Percentiles rank a stretch among this genome's conserved stretches.
Evolutionary conservation across 306 rosid genomes (phyloP).

Genomic region (Arachis stenosperma): DNA sequence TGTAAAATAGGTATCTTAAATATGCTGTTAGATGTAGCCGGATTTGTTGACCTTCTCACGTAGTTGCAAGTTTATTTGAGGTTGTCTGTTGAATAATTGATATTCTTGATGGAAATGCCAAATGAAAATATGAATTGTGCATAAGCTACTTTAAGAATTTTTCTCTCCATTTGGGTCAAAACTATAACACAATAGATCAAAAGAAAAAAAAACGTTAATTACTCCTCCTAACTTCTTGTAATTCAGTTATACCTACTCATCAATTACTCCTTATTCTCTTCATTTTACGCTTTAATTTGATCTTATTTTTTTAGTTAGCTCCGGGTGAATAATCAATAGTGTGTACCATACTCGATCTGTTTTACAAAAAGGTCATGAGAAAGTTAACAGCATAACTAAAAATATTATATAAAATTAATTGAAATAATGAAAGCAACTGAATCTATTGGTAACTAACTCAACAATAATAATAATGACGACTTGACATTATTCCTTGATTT

Average conservation of each 20-base stretch:
- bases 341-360: conserved; percentile 27
- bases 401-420: background rate
- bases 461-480: background rate
- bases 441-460: background rate
- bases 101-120: too few species aligned
- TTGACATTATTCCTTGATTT: conserved; percentile 8
- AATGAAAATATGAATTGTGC: too few species aligned
- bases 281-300: background rate
- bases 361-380: conserved; percentile 16
- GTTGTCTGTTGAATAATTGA: too few species aligned
- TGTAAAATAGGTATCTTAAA: too few species aligned
- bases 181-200: too few species aligned
- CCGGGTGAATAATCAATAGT: background rate
- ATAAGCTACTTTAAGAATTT: too few species aligned
- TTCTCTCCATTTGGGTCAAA: too few species aligned
- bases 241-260: background rate
- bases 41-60: too few species aligned
- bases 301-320: background rate
- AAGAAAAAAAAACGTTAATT: too few species aligned
- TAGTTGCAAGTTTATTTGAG: too few species aligned
- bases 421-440: background rate
- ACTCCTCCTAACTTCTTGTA: background rate
- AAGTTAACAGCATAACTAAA: conserved; percentile 1
- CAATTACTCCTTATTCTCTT: background rate
- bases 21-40: too few species aligned